These are phyloP conservation scores for Colletotrichum plurivorum DNA, from an alignment of 2,329 filamentous ascomycete genomes.

Conservation along the genomic window DNA sequence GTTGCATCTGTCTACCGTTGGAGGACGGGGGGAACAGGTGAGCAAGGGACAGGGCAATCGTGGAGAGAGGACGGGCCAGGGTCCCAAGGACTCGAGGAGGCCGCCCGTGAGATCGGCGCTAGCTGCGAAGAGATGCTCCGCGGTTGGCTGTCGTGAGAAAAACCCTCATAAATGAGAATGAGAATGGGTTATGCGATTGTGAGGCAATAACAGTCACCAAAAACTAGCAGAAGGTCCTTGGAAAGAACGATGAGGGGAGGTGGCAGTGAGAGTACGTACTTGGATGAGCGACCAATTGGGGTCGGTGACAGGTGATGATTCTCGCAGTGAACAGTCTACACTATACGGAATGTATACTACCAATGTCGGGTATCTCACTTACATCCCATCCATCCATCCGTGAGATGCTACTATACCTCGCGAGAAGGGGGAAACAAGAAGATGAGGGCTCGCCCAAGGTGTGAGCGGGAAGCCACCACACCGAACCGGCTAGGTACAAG, in stretches of 20 bases:
- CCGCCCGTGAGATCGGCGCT: conserved; percentile 33
- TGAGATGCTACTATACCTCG: background rate
- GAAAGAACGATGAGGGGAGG: conserved; percentile 3
- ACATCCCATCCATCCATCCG: too few species aligned
- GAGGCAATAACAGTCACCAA: background rate
- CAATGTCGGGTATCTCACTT: background rate
- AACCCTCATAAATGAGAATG: too few species aligned
- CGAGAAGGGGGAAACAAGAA: background rate
- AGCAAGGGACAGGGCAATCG: conserved; percentile 25
- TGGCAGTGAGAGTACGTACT: conserved; percentile 27
- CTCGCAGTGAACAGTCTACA: too few species aligned
- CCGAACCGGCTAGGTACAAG: background rate
- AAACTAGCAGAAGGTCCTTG: background rate
- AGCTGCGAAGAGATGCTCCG: background rate
- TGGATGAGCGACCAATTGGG: conserved; percentile 9
- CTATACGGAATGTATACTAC: background rate
- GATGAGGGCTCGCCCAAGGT: background rate
- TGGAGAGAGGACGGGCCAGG: conserved; percentile 22
- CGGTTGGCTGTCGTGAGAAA: background rate
- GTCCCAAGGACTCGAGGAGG: conserved; percentile 14
- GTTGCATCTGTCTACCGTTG: background rate
- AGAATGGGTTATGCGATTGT: background rate
- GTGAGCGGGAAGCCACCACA: conserved; percentile 16
- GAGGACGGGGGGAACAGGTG: too few species aligned
- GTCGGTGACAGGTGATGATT: too few species aligned